These are phyloP conservation scores for Leavenworthia alabamica DNA, from an alignment of 345 rosid species.

Conservation along the genomic window DNA sequence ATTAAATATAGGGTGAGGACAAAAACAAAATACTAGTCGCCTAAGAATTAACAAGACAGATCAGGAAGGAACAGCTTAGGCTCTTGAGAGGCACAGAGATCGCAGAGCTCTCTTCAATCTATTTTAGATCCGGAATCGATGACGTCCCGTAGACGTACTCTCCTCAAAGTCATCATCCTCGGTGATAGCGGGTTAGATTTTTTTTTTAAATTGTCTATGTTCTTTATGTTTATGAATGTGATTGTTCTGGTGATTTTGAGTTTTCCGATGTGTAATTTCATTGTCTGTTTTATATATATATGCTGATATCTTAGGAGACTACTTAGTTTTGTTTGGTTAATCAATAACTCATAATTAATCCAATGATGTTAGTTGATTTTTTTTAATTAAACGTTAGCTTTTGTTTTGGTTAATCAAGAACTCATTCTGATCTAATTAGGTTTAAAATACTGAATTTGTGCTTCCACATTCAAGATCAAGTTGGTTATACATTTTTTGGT, in stretches of 20 bases:
- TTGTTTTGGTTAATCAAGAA: slow-evolving; percentile 3
- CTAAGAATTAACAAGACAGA: slow-evolving; percentile 22
- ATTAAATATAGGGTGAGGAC: not conserved
- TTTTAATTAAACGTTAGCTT: not conserved
- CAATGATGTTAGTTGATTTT: not conserved
- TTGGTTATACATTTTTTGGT: not conserved
- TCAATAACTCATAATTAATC: no score
- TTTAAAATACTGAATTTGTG: not conserved
- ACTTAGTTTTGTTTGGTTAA: not conserved
- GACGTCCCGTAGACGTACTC: slow-evolving; percentile 89
- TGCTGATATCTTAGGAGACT: not conserved
- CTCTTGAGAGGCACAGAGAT: slow-evolving; percentile 9
- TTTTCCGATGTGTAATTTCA: not conserved
- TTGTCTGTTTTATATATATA: not conserved
- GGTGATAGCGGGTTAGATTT: slow-evolving; percentile 87
- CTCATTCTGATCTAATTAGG: not conserved
- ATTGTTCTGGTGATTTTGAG: not conserved
- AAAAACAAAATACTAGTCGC: slow-evolving; percentile 18
- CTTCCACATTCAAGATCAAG: not conserved
- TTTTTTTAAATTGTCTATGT: not conserved
- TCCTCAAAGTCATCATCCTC: slow-evolving; percentile 93
- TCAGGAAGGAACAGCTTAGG: slow-evolving; percentile 31
- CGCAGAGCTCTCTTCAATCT: slow-evolving; percentile 1
- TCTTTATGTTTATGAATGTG: not conserved
- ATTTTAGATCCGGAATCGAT: slow-evolving; percentile 23